Conservation (phyloP, 495 filamentous ascomycete species). For the Penicillium goetzii region DNA sequence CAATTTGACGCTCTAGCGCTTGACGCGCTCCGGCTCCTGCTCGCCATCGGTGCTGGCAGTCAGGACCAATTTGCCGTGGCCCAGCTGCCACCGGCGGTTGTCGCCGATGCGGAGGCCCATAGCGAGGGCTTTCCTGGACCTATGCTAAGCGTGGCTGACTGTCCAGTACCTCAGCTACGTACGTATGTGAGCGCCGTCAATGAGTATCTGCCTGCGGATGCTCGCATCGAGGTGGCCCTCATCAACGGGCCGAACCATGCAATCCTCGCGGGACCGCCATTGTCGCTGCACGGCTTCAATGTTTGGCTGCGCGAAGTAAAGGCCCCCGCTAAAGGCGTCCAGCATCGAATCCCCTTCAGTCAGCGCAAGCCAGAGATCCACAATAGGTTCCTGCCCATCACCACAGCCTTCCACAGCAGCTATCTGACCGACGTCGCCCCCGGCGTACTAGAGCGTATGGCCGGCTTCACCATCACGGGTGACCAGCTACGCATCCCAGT, state of each 20-base stretch:
- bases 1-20: slow-evolving; percentile 76
- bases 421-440: slow-evolving; percentile 82
- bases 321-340: slow-evolving; percentile 92
- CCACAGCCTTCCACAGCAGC: slow-evolving; percentile 94
- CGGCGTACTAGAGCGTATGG: slow-evolving; percentile 82
- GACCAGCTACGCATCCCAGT: neutral
- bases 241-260: slow-evolving; percentile 95
- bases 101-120: neutral
- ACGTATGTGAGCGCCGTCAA: slow-evolving; percentile 95
- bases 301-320: slow-evolving; percentile 91
- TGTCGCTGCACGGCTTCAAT: slow-evolving; percentile 94
- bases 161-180: slow-evolving; percentile 57
- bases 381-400: slow-evolving; percentile 95
- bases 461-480: slow-evolving; percentile 79
- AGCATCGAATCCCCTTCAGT: slow-evolving; percentile 90
- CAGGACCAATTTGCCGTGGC: slow-evolving; percentile 3
- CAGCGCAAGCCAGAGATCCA: slow-evolving; percentile 67
- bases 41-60: neutral
- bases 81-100: neutral
- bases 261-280: slow-evolving; percentile 92
- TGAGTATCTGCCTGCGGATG: slow-evolving; percentile 85
- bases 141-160: slow-evolving; percentile 63
- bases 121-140: slow-evolving; percentile 89
- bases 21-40: slow-evolving; percentile 52
- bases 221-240: slow-evolving; percentile 91